Evolutionary conservation across 768 basidiomycete genomes (phyloP).

Genomic region (Hericium rajendrae): DNA sequence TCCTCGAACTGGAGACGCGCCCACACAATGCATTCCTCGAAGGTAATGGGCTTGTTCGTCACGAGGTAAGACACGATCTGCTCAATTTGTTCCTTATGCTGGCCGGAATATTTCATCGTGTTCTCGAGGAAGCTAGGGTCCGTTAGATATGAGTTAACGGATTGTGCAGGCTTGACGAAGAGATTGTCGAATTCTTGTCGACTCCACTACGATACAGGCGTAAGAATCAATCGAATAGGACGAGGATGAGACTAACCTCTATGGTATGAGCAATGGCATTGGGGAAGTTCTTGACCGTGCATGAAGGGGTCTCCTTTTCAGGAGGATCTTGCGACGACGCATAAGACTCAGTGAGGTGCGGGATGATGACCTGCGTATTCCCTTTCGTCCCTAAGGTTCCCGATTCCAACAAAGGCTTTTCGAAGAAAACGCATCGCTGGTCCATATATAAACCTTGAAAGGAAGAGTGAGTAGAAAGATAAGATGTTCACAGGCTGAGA

Average conservation of each 20-base stretch:
- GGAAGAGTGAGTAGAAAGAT: conserved; percentile 4
- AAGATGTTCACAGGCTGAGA: not conserved
- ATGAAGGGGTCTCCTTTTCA: conserved; percentile 93
- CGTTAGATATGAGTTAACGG: conserved; percentile 92
- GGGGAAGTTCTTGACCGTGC: conserved; percentile 98
- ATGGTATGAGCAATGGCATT: conserved; percentile 97
- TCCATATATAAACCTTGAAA: conserved; percentile 90
- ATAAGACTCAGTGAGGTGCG: conserved; percentile 92
- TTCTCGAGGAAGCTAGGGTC: conserved; percentile 93
- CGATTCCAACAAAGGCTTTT: conserved; percentile 92
- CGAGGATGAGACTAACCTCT: conserved; percentile 47
- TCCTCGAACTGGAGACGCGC: conserved; percentile 92
- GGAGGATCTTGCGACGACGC: conserved; percentile 97
- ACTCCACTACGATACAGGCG: conserved; percentile 58
- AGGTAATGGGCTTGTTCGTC: conserved; percentile 85
- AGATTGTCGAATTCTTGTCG: conserved; percentile 85
- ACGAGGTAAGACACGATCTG: conserved; percentile 87
- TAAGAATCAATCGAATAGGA: not conserved
- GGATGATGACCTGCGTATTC: conserved; percentile 92
- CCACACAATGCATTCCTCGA: conserved; percentile 97
- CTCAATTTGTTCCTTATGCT: conserved; percentile 81
- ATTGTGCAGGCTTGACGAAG: conserved; percentile 90
- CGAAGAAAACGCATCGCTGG: conserved; percentile 92
- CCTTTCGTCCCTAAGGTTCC: conserved; percentile 98
- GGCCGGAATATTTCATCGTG: conserved; percentile 83